Conservation (phyloP, 306 rosid genomes). For the Malus asiatica region DNA sequence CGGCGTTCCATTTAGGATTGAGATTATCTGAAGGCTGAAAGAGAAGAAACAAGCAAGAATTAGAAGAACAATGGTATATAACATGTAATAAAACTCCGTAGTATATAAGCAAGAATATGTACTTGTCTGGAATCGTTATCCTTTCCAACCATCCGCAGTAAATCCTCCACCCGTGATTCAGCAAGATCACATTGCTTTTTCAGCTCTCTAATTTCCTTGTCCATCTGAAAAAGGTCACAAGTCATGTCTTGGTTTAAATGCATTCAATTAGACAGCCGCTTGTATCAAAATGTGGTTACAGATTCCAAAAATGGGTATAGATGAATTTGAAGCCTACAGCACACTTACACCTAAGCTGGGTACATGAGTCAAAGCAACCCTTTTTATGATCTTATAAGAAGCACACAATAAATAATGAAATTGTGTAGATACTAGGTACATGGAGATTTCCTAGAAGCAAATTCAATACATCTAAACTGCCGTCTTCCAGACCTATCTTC, state of each 20-base stretch:
- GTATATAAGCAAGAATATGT: conserved; percentile 5
- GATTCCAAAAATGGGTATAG: background rate
- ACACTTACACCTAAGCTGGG: background rate
- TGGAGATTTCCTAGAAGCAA: background rate
- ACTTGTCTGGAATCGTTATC: conserved; percentile 65
- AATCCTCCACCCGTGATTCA: conserved; percentile 82
- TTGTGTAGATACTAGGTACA: background rate
- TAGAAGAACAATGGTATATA: background rate
- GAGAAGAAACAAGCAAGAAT: conserved; percentile 10
- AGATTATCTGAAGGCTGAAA: conserved; percentile 30
- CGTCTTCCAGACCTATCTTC: background rate
- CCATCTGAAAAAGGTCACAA: conserved; percentile 58
- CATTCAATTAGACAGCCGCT: background rate
- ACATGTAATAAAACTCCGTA: conserved; percentile 7
- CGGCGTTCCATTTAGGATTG: conserved; percentile 35
- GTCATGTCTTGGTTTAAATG: conserved; percentile 4
- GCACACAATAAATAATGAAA: background rate
- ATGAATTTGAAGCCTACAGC: background rate
- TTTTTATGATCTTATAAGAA: background rate
- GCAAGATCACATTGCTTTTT: conserved; percentile 88
- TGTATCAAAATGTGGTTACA: background rate
- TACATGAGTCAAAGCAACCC: background rate
- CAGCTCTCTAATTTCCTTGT: conserved; percentile 73
- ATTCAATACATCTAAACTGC: background rate
- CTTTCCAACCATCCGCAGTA: conserved; percentile 56